Conservation (phyloP, 2,329 filamentous ascomycete species). For the Sporothrix curviconia region DNA sequence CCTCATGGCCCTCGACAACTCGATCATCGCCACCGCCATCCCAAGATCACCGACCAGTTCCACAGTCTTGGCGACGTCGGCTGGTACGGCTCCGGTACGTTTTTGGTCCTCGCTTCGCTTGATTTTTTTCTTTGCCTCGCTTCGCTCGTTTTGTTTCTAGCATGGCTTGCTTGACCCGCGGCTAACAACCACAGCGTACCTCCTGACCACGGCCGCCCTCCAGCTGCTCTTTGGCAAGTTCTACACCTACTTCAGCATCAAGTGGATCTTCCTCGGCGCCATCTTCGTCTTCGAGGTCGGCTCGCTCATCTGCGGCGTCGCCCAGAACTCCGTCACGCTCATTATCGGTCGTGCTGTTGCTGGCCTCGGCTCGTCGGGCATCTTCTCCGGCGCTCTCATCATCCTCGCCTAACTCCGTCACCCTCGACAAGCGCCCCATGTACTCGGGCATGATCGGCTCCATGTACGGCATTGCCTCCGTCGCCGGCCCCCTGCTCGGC, state of each 20-base stretch:
- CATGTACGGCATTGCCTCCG: constrained; percentile 36
- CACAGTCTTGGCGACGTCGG: constrained; percentile 35
- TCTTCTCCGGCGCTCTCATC: constrained; percentile 32
- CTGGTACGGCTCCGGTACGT: constrained; percentile 33
- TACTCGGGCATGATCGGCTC: constrained; percentile 31
- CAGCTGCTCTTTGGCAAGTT: constrained; percentile 30
- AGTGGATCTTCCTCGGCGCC: constrained; percentile 28
- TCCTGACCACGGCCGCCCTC: constrained; percentile 30
- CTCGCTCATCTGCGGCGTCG: constrained; percentile 29
- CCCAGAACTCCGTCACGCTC: constrained; percentile 20
- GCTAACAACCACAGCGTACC: constrained; percentile 24
- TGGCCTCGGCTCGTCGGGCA: constrained; percentile 30
- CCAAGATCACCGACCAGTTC: constrained; percentile 31
- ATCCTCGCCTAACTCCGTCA: constrained; percentile 28
- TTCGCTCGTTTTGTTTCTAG: background rate
- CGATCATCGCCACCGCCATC: constrained; percentile 31
- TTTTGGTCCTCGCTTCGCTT: background rate
- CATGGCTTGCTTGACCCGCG: background rate
- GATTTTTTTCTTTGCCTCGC: background rate
- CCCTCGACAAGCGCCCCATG: constrained; percentile 19
- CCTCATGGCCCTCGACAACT: constrained; percentile 34
- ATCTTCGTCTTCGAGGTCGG: constrained; percentile 33
- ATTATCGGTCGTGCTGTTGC: constrained; percentile 23
- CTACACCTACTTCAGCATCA: constrained; percentile 33
- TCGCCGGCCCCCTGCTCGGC: constrained; percentile 22